Conservation (phyloP, 495 filamentous ascomycete genomes). For the Podospora conica region DNA sequence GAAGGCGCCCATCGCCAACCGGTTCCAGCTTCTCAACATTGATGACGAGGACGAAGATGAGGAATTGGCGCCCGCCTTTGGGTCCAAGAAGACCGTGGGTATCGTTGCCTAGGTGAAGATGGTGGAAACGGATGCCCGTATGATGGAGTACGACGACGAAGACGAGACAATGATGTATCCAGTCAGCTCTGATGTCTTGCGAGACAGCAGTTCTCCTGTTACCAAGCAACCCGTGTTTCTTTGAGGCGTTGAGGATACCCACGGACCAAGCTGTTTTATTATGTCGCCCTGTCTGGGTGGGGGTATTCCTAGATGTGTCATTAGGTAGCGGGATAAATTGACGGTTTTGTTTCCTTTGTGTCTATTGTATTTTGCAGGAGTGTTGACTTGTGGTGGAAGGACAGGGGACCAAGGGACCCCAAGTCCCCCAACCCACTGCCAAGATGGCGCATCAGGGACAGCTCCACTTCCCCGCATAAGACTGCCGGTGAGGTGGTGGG, state of each 20-base stretch:
- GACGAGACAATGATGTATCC: no score
- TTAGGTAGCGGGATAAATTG: neutral
- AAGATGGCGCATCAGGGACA: neutral
- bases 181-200: neutral
- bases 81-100: constrained; percentile 22
- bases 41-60: constrained; percentile 34
- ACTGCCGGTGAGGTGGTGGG: neutral
- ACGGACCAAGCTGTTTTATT: neutral
- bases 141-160: neutral
- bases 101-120: constrained; percentile 19
- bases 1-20: constrained; percentile 43
- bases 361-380: no score
- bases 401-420: neutral
- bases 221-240: neutral
- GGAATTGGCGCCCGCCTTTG: constrained; percentile 16
- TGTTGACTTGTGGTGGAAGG: neutral
- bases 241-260: constrained; percentile 22
- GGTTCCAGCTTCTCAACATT: constrained; percentile 59
- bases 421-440: neutral
- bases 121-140: neutral
- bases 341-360: neutral
- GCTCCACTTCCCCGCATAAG: constrained; percentile 6
- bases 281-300: neutral
- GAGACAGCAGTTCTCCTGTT: neutral
- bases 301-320: neutral